These are phyloP conservation scores for Phaeosphaeriaceae sp. DNA, from an alignment of 2,329 filamentous ascomycete species.

Conservation along the genomic window DNA sequence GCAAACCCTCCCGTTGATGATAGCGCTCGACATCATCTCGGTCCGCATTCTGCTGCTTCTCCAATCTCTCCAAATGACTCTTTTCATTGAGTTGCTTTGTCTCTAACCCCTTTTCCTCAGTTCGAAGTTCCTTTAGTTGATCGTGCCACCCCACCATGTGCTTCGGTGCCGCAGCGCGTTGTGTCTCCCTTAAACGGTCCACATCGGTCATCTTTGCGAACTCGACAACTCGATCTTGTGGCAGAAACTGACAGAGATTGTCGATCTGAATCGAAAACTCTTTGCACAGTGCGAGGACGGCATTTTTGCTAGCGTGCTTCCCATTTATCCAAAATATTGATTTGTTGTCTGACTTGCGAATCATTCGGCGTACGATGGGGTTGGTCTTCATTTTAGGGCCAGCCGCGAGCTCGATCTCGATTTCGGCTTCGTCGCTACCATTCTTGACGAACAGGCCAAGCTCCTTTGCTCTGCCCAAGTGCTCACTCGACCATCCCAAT, in stretches of 20 bases:
- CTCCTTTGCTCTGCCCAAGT: slow-evolving; percentile 84
- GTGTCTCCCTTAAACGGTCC: slow-evolving; percentile 82
- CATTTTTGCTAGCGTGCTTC: slow-evolving; percentile 64
- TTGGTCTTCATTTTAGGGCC: slow-evolving; percentile 65
- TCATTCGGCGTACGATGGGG: slow-evolving; percentile 74
- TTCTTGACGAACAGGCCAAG: slow-evolving; percentile 94
- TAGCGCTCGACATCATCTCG: slow-evolving; percentile 84
- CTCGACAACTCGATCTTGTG: slow-evolving; percentile 93
- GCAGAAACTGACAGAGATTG: slow-evolving; percentile 95
- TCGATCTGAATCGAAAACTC: slow-evolving; percentile 91
- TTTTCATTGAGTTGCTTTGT: slow-evolving; percentile 63
- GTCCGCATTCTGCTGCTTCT: slow-evolving; percentile 75
- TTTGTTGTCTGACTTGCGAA: slow-evolving; percentile 82
- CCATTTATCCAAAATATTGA: slow-evolving; percentile 81
- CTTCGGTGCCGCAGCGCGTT: slow-evolving; percentile 82
- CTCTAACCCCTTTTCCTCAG: slow-evolving; percentile 70
- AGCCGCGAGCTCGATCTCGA: slow-evolving; percentile 88
- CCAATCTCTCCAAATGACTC: slow-evolving; percentile 69
- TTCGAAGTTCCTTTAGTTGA: slow-evolving; percentile 72
- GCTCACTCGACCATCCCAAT: slow-evolving; percentile 74
- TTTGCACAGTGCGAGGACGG: slow-evolving; percentile 70
- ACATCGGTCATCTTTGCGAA: slow-evolving; percentile 85
- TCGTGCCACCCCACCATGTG: slow-evolving; percentile 82
- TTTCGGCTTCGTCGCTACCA: slow-evolving; percentile 74
- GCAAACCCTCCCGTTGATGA: slow-evolving; percentile 74